Percentiles rank a stretch among this genome's conserved stretches.
Conservation (phyloP, 2,329 filamentous ascomycete species). For the Stemphylium vesicarium region DNA sequence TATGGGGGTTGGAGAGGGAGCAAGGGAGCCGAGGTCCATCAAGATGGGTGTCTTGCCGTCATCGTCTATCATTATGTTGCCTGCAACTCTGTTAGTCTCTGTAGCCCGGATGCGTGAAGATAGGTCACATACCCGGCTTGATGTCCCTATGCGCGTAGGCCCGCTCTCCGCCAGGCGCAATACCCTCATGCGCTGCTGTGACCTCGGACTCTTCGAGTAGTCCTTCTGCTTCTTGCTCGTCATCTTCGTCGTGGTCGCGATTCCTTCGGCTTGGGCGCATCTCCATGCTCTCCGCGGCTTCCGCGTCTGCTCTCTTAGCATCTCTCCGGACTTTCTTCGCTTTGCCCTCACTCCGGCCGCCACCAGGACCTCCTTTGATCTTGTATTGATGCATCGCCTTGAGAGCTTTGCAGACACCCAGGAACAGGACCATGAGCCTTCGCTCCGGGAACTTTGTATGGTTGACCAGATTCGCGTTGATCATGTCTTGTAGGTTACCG, state of each 20-base stretch:
- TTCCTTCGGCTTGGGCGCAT: constrained; percentile 50
- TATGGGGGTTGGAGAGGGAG: constrained; percentile 84
- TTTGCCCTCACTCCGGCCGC: constrained; percentile 57
- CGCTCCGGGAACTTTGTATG: constrained; percentile 88
- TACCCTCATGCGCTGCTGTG: constrained; percentile 69
- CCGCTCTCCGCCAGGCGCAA: constrained; percentile 70
- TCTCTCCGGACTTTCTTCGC: constrained; percentile 63
- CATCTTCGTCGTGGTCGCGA: constrained; percentile 63
- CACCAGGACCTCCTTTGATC: constrained; percentile 63
- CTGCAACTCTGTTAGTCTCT: constrained; percentile 44
- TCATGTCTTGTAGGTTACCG: constrained; percentile 96
- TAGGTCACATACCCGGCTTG: constrained; percentile 76
- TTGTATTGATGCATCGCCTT: constrained; percentile 91
- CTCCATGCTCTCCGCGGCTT: constrained; percentile 53
- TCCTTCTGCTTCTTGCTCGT: constrained; percentile 78
- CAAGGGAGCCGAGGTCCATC: constrained; percentile 95
- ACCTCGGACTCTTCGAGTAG: constrained; percentile 83
- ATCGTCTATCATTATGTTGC: constrained; percentile 98
- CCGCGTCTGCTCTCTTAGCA: constrained; percentile 61
- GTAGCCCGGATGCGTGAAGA: neutral
- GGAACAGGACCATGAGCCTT: constrained; percentile 84
- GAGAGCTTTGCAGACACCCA: constrained; percentile 88
- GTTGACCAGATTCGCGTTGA: constrained; percentile 98
- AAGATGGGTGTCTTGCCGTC: constrained; percentile 86
- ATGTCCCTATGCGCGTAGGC: constrained; percentile 96